Base-by-base conservation (phyloP, 2,329 filamentous ascomycete species). In the Ilyonectria mors-panacis region DNA sequence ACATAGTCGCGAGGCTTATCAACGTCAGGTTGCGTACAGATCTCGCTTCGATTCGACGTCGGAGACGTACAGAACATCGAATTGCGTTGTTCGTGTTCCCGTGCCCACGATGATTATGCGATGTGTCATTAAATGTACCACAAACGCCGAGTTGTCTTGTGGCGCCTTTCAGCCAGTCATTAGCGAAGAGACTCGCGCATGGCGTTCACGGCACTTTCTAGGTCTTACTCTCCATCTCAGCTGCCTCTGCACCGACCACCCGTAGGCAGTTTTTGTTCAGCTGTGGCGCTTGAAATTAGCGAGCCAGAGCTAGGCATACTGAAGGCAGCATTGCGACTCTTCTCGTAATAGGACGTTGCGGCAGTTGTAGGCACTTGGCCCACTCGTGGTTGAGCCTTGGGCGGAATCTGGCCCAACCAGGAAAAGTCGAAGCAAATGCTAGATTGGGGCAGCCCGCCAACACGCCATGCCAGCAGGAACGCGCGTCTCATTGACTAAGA, bases 401-500 rank as follows among this genome's bases (percentile, higher is more conserved):
- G 17, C 39, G 28, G 39, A 28, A 9, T 62, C 37, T 48, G 21
- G 21, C 42, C 59, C 23, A 55, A 62, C 33, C 5, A 19, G 33
- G 57, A 30, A 51, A 51, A 33, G 57, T n/a, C 35, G 28, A 45
- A 21, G n/a, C 15, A n/a, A 42, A 8, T n/a, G 15, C 39, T 17
- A 42, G 5, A n/a, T n/a, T 53, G 47, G 57, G 39, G 45, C 17
- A 59, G 37, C 39, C 10, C 17, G 30, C 57, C 17, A 39, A 51
- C 5, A 42, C 28, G 51, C 50, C 28, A 62, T 55, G 21, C 23
- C 19, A 42, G n/a, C 19, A 12, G 59, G 59, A 55, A 62, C 59
- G 51, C 50, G 59, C 59, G 51, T 62, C 59, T 48, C 28, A 26
- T 55, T 39, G 51, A 48, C 21, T 47, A 15, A 13, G 35, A 50